Base-by-base conservation (phyloP, 2,329 filamentous ascomycete species). In the Cryphonectria radicalis region DNA sequence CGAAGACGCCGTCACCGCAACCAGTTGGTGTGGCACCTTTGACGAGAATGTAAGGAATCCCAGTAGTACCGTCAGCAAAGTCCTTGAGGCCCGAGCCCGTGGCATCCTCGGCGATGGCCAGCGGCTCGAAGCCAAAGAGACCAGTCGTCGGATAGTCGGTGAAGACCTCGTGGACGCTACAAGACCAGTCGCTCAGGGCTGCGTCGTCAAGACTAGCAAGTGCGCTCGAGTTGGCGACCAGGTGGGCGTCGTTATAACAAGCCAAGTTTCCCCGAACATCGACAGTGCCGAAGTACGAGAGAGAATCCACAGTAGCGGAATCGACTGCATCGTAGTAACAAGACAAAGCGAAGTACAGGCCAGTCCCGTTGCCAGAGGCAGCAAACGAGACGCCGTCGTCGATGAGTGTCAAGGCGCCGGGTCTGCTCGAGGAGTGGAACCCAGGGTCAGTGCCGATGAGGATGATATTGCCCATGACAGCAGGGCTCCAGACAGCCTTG, bases 11-110 rank as follows among this genome's bases (percentile, higher is more conserved):
- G 68, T 84, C 77, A 43, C 82, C 82, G 63, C 82, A 84, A 28
- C 81, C 81, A 14, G 79, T 74, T 4, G 82, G 81, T 3, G 80
- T 82, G 11, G 79, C 81, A 10, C 82, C 82, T 60, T 81, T 81
- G 32, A 81, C 80, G 63, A 84, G 78, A 70, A 84, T 82, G 71
- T 83, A 84, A 43, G 82, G 82, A 22, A 84, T 77, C 35, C 82
- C 82, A 10, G 73, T 76, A 19, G 77, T 79, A 13, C 77, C 77
- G 57, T 82, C 81, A 22, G 77, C 77, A 71, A 82, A 83, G 3
- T 75, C 75, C 66, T 76, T 77, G 19, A 80, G 73, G 4, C 81
- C 81, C 1, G 73, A 74, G 8, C 78, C 79, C 1, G 79, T 78
- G 60, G 79, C 78, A 68, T 80, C 79, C 50, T 80, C 73, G 4